Evolutionary conservation across 768 basidiomycete species (phyloP).

Genomic region (Leccinum subtestaceum): DNA sequence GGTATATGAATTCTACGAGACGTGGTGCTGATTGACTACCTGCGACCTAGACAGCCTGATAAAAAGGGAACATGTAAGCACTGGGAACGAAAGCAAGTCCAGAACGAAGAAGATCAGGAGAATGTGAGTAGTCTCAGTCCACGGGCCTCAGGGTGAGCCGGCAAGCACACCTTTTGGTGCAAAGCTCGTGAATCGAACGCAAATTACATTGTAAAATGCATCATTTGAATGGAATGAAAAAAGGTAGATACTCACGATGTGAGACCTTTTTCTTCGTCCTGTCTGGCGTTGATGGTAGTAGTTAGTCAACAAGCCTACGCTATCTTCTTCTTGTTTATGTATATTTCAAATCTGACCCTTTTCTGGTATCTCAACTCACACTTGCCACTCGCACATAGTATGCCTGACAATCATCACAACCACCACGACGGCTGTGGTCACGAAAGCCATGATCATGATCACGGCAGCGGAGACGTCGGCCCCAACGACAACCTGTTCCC

Average conservation of each 20-base stretch:
- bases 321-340: constrained; percentile 13
- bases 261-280: neutral
- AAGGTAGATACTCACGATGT: constrained; percentile 13
- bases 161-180: constrained; percentile 75
- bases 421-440: constrained; percentile 52
- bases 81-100: neutral
- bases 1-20: constrained; percentile 4
- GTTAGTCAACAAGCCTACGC: neutral
- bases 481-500: constrained; percentile 69
- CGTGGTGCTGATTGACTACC: neutral
- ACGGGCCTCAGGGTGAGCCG: constrained; percentile 65
- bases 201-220: constrained; percentile 72
- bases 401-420: constrained; percentile 38
- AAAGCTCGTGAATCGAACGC: constrained; percentile 72
- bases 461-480: constrained; percentile 45
- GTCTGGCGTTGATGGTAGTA: neutral
- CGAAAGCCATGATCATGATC: constrained; percentile 59
- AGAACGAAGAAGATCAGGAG: constrained; percentile 41
- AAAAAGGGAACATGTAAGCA: constrained; percentile 9
- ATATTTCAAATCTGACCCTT: constrained; percentile 7
- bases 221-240: constrained; percentile 36
- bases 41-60: neutral
- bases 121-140: constrained; percentile 65
- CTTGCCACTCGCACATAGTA: neutral
- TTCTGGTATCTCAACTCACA: neutral